phyloP scores from a whole-genome alignment of 2,329 filamentous ascomycete genomes.

The Penicillium thymicola region DNA sequence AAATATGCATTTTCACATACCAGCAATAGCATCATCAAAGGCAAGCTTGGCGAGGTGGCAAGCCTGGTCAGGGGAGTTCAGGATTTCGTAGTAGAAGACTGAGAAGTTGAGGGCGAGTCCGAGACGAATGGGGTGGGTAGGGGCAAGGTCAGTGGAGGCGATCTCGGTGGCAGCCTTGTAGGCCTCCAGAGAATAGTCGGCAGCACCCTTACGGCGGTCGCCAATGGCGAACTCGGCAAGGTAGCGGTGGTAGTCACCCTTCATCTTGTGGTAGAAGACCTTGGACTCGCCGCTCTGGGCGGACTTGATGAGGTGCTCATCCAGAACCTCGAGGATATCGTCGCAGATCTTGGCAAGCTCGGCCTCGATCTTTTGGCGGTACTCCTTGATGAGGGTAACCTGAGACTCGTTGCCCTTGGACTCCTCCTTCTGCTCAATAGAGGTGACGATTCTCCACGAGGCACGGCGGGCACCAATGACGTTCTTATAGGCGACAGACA shows the following conservation, averaged over 20 bases:
- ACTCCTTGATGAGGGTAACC: constrained; percentile 91
- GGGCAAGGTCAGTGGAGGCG: constrained; percentile 81
- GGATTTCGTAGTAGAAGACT: constrained; percentile 99
- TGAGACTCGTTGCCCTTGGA: constrained; percentile 95
- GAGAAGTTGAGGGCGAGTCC: constrained; percentile 94
- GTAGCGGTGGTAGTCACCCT: constrained; percentile 99
- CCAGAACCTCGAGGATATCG: constrained; percentile 91
- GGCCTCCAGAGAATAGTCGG: constrained; percentile 90
- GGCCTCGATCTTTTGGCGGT: constrained; percentile 96
- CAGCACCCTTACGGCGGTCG: constrained; percentile 91
- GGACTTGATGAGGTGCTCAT: constrained; percentile 89
- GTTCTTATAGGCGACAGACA: constrained; percentile 99
- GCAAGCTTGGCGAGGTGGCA: constrained; percentile 97
- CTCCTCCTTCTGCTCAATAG: constrained; percentile 99
- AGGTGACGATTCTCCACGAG: constrained; percentile 97
- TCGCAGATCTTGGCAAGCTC: constrained; percentile 98
- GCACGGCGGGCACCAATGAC: constrained; percentile 95
- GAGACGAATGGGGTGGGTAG: constrained; percentile 89
- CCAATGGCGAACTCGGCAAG: constrained; percentile 94
- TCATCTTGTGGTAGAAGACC: constrained; percentile 99
- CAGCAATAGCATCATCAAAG: constrained; percentile 93
- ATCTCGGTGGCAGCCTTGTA: constrained; percentile 95
- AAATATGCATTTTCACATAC: constrained; percentile 43
- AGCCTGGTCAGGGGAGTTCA: constrained; percentile 96
- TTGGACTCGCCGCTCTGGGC: constrained; percentile 96